Base-by-base conservation (phyloP, 768 basidiomycete species). In the Polyporus arcularius region DNA sequence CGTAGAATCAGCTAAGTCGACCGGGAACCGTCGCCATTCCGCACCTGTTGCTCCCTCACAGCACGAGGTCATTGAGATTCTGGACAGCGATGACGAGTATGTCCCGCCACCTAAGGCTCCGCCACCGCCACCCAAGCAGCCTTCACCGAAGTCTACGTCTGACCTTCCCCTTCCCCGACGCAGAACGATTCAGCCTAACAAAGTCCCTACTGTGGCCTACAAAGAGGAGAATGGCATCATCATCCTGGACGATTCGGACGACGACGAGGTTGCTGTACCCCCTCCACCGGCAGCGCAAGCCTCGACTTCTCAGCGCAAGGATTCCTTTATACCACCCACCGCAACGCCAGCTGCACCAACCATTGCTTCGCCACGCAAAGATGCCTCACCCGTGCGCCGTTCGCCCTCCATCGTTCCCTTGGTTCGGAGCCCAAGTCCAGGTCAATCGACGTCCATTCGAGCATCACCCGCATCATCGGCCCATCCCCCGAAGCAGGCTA, bases 11-110 rank as follows among this genome's bases (percentile, higher is more conserved):
- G 10, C 5, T 4, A 30, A 1, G 15, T 16, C 30, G 12, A 28
- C 18, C 14, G 21, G 11, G 14, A 14, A 32, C 3, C 53, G 38
- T 5, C 52, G 28, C 0, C n/a, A 16, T 8, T 28, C 28, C 9
- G 12, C 54, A 26, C 16, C 46, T 6, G 7, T 18, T 15, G 43
- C 18, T 11, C 49, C 52, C 4, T 28, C 55, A 7, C 35, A 28
- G 26, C 18, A 6, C 14, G 56, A 62, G 32, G 46, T 62, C 14
- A 62, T 62, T 30, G 61, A 62, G 41, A 62, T 62, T 4, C 26
- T 50, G 2, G 56, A 62, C 31, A 54, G 45, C 30, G 55, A 55
- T 32, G 56, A 62, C 32, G 56, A 62, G 10, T 31, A n/a, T 4
- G 18, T 38, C 7, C 38, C 43, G 3, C 35, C 43, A 15, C 32